Evolutionary conservation across 495 filamentous ascomycete genomes (phyloP).

Genomic region (Aeminium ludgeri): DNA sequence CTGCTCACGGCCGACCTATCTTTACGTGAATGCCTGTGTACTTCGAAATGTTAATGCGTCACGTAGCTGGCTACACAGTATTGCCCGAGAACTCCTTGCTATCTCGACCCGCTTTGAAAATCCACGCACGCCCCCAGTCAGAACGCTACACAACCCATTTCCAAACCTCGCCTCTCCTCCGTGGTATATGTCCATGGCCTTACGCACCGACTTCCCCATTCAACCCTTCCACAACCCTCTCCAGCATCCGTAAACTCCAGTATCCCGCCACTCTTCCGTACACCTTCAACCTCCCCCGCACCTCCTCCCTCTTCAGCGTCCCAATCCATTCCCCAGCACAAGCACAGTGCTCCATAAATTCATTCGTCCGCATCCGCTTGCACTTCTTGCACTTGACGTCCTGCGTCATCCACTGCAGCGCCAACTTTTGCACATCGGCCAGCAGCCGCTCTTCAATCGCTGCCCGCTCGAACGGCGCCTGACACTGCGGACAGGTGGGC

Average conservation of each 20-base stretch:
- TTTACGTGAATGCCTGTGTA: too few species aligned
- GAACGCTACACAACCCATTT: too few species aligned
- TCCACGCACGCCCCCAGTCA: too few species aligned
- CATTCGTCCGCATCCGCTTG: slow-evolving; percentile 53
- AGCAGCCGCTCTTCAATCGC: slow-evolving; percentile 73
- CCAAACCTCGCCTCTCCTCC: too few species aligned
- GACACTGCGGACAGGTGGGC: slow-evolving; percentile 54
- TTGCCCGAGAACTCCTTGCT: too few species aligned
- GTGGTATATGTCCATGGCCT: too few species aligned
- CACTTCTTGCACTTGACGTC: slow-evolving; percentile 73
- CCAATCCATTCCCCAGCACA: slow-evolving; percentile 73
- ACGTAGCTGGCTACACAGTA: too few species aligned
- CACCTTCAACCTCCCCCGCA: slow-evolving; percentile 48
- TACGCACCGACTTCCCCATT: neutral
- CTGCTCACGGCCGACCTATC: too few species aligned
- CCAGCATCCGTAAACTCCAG: slow-evolving; percentile 68
- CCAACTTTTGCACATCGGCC: slow-evolving; percentile 51
- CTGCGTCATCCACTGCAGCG: slow-evolving; percentile 72
- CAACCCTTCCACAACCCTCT: slow-evolving; percentile 45
- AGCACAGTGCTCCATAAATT: slow-evolving; percentile 92
- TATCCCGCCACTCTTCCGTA: slow-evolving; percentile 55
- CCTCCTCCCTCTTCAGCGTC: slow-evolving; percentile 51
- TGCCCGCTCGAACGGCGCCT: slow-evolving; percentile 54
- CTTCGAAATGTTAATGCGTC: too few species aligned
- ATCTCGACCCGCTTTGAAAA: too few species aligned